Conservation (phyloP, 768 basidiomycete genomes). For the Podaxis sp. region DNA sequence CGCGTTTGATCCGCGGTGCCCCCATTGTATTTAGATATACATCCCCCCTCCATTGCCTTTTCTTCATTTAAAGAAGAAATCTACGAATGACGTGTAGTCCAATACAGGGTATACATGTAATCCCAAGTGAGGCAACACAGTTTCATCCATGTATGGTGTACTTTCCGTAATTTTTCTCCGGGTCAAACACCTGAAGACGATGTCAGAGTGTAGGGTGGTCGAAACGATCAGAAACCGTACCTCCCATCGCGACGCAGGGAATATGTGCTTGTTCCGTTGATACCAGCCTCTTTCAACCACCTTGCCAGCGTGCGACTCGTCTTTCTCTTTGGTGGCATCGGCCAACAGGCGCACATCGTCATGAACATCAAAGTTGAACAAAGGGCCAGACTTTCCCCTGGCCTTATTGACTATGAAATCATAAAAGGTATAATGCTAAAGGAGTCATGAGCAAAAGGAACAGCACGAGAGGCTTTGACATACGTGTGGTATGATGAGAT, state of each 20-base stretch:
- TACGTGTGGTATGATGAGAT: conserved; percentile 95
- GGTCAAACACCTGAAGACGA: conserved; percentile 72
- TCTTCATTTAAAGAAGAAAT: no score
- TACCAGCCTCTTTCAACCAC: conserved; percentile 97
- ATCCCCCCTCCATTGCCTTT: not conserved
- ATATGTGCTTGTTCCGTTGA: conserved; percentile 95
- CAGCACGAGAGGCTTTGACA: conserved; percentile 20
- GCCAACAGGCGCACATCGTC: conserved; percentile 94
- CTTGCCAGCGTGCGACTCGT: conserved; percentile 98
- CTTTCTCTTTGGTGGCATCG: conserved; percentile 95
- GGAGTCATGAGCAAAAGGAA: not conserved
- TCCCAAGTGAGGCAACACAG: not conserved
- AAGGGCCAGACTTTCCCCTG: conserved; percentile 93
- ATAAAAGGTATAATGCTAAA: conserved; percentile 94
- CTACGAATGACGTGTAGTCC: no score
- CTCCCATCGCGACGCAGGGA: conserved; percentile 97
- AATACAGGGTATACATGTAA: no score
- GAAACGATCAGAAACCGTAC: conserved; percentile 35
- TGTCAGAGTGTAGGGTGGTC: not conserved
- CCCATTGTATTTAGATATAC: conserved; percentile 37
- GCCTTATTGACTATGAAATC: conserved; percentile 99
- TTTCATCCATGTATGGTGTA: conserved; percentile 62
- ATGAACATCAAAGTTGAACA: conserved; percentile 99
- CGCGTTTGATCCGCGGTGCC: conserved; percentile 76
- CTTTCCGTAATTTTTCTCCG: conserved; percentile 89